Evolutionary conservation across 345 rosid species (phyloP).

Genomic region (Salix suchowensis): DNA sequence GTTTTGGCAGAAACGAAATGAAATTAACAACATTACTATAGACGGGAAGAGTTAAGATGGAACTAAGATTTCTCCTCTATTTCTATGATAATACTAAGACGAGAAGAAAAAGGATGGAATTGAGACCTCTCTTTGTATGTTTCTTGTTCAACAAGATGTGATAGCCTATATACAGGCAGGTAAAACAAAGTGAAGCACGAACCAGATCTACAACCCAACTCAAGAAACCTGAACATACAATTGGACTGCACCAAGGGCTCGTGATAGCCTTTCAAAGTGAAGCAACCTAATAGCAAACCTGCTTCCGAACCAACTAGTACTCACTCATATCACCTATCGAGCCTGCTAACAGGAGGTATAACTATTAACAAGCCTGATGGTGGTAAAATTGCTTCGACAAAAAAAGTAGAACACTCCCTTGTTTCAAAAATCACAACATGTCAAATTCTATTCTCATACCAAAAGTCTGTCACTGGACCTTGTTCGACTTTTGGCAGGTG

Average conservation of each 20-base stretch:
- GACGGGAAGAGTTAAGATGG: too few relatives aligned
- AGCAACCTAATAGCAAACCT: background rate
- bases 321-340: background rate
- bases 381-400: background rate
- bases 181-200: background rate
- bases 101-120: too few relatives aligned
- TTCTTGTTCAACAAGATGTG: too few relatives aligned
- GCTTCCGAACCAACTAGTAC: background rate
- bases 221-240: background rate
- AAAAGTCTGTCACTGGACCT: conserved; percentile 4
- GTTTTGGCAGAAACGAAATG: too few relatives aligned
- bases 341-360: background rate
- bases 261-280: background rate
- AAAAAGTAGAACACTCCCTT: background rate
- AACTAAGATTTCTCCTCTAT: too few relatives aligned
- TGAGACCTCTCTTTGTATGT: too few relatives aligned
- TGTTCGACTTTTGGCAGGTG: background rate
- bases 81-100: too few relatives aligned
- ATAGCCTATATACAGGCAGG: background rate
- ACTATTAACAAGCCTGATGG: background rate
- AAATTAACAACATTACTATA: too few relatives aligned
- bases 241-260: background rate
- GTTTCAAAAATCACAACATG: background rate
- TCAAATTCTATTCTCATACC: conserved; percentile 28
- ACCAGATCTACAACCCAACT: background rate